Evolutionary conservation across 208 protist genomes (phyloP).

Genomic region (Crithidia fasciculata): DNA sequence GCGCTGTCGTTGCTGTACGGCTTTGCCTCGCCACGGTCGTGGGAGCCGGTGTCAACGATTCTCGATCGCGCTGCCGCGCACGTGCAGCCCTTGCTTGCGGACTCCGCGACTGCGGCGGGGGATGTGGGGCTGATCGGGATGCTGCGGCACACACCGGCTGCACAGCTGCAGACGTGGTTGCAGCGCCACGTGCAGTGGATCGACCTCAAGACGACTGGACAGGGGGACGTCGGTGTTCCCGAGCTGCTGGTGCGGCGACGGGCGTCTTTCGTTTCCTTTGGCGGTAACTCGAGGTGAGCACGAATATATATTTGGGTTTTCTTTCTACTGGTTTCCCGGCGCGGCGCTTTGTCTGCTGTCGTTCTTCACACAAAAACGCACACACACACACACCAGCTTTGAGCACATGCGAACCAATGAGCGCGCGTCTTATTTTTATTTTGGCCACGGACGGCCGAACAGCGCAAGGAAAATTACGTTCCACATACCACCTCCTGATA

Average conservation of each 20-base stretch:
- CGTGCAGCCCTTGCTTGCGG: constrained; percentile 16
- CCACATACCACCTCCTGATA: no score
- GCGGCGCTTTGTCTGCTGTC: background rate
- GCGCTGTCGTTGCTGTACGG: constrained; percentile 40
- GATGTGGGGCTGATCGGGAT: constrained; percentile 28
- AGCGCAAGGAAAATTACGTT: no score
- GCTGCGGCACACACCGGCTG: constrained; percentile 8
- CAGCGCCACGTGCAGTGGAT: constrained; percentile 22
- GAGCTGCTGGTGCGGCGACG: constrained; percentile 23
- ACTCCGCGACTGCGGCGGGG: background rate
- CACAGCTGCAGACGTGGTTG: constrained; percentile 10
- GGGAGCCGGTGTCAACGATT: constrained; percentile 28
- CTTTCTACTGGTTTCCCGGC: background rate
- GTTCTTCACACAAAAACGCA: no score
- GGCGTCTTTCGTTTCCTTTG: constrained; percentile 14
- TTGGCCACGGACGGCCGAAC: no score
- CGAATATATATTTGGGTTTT: background rate
- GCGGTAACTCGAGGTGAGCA: background rate
- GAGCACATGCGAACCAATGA: no score
- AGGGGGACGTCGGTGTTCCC: background rate
- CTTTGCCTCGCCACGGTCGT: constrained; percentile 26
- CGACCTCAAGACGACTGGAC: constrained; percentile 14
- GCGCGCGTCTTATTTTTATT: no score
- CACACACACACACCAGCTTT: no score
- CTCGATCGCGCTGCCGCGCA: constrained; percentile 24